Conservation (phyloP, 2,329 filamentous ascomycete species). For the Arthrobotrys entomopaga region DNA sequence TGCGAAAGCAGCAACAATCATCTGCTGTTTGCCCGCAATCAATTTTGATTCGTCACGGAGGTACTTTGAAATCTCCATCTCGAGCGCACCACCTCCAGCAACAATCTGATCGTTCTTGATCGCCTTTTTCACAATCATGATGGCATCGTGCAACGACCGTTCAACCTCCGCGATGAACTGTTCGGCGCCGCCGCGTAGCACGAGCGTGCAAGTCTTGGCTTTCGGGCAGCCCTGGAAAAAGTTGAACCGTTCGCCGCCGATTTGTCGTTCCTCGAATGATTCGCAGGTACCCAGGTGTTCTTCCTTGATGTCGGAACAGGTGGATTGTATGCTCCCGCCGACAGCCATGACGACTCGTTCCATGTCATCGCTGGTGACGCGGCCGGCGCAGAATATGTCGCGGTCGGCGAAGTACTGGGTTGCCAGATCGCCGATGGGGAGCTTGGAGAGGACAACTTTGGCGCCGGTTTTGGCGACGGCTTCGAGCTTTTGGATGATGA, state of each 20-base stretch:
- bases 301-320: slow-evolving; percentile 90
- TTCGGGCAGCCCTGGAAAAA: slow-evolving; percentile 96
- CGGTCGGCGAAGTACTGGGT: slow-evolving; percentile 98
- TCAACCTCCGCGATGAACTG: slow-evolving; percentile 99
- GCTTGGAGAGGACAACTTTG: slow-evolving; percentile 95
- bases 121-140: slow-evolving; percentile 99
- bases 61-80: slow-evolving; percentile 97
- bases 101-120: slow-evolving; percentile 95
- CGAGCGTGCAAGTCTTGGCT: slow-evolving; percentile 95
- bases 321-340: slow-evolving; percentile 90
- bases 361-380: slow-evolving; percentile 89
- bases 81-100: slow-evolving; percentile 89
- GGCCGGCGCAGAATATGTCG: slow-evolving; percentile 97
- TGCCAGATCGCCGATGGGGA: slow-evolving; percentile 95
- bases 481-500: slow-evolving; percentile 99
- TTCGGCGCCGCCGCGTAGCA: slow-evolving; percentile 94
- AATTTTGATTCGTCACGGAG: slow-evolving; percentile 91
- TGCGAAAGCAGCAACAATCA: slow-evolving; percentile 96
- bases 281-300: slow-evolving; percentile 93
- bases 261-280: slow-evolving; percentile 92
- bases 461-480: slow-evolving; percentile 91
- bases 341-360: slow-evolving; percentile 96
- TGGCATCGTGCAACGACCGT: slow-evolving; percentile 95
- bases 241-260: slow-evolving; percentile 97
- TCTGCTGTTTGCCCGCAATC: slow-evolving; percentile 92